phyloP scores from a whole-genome alignment of 2,329 filamentous ascomycete genomes.

The Sporothrix humicola region DNA sequence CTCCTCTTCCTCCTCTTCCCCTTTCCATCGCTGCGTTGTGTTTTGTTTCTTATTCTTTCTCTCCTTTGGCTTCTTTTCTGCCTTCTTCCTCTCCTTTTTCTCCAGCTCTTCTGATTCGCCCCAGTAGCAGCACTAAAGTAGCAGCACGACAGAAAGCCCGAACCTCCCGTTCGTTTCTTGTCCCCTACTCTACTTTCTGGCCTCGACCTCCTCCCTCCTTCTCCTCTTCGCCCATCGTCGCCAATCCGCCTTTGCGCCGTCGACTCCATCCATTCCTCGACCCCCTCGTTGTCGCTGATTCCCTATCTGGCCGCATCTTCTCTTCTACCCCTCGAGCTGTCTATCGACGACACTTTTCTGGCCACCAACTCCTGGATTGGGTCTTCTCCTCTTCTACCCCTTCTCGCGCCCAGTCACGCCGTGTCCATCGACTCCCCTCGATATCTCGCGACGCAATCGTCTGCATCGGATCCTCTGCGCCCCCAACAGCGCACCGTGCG shows the following conservation, averaged over 20 bases:
- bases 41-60: slow-evolving; percentile 6
- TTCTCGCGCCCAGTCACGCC: not conserved
- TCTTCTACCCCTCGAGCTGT: not conserved
- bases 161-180: slow-evolving; percentile 14
- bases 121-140: slow-evolving; percentile 10
- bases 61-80: not conserved
- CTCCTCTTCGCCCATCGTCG: slow-evolving; percentile 23
- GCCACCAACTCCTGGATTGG: not conserved
- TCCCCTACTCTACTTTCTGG: not conserved
- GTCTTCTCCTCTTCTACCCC: not conserved
- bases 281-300: not conserved
- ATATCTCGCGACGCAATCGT: not conserved
- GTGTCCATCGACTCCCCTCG: not conserved
- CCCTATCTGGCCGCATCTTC: slow-evolving; percentile 7
- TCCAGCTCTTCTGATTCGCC: slow-evolving; percentile 18
- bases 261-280: slow-evolving; percentile 23
- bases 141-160: slow-evolving; percentile 15
- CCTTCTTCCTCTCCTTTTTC: not conserved
- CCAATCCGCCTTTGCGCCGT: slow-evolving; percentile 20
- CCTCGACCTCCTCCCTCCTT: not conserved
- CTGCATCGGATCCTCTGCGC: not conserved
- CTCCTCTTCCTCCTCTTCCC: slow-evolving; percentile 15
- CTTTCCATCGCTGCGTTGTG: not conserved
- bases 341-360: slow-evolving; percentile 13
- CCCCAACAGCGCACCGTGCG: slow-evolving; percentile 11